A percentile compares a stretch with the other conserved stretches of the same genome.
Conservation (phyloP, 257 asterid species). For the Scutellaria baicalensis region DNA sequence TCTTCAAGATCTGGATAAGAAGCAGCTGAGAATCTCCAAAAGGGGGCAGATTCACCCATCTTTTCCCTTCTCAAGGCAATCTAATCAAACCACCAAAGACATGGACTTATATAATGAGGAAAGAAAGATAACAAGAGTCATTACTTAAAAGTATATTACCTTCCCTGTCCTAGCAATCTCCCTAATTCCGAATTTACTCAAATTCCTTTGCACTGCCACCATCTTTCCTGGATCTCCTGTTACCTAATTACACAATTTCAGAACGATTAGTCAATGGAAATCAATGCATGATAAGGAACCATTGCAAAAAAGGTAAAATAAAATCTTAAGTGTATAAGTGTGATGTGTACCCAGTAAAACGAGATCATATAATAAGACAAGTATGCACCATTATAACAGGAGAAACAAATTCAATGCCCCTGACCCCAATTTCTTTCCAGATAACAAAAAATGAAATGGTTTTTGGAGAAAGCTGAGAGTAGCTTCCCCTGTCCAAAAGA, state of each 20-base stretch:
- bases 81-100: constrained; percentile 30
- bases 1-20: constrained; percentile 96
- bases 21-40: constrained; percentile 98
- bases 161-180: constrained; percentile 98
- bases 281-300: background rate
- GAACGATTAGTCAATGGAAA: constrained; percentile 5
- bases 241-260: constrained; percentile 36
- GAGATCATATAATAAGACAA: background rate
- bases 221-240: constrained; percentile 99
- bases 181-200: constrained; percentile 84
- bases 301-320: background rate
- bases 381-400: background rate
- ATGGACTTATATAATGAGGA: constrained; percentile 4
- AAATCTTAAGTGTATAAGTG: background rate
- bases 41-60: constrained; percentile 97
- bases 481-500: background rate
- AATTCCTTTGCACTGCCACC: constrained; percentile 83
- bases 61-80: constrained; percentile 96
- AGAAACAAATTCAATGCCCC: background rate
- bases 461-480: background rate
- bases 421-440: background rate
- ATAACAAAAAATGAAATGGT: background rate
- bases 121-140: background rate
- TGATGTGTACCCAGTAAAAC: background rate
- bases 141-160: constrained; percentile 27